Base-by-base conservation (phyloP, 2,329 filamentous ascomycete species). In the Sporothrix pallida region DNA sequence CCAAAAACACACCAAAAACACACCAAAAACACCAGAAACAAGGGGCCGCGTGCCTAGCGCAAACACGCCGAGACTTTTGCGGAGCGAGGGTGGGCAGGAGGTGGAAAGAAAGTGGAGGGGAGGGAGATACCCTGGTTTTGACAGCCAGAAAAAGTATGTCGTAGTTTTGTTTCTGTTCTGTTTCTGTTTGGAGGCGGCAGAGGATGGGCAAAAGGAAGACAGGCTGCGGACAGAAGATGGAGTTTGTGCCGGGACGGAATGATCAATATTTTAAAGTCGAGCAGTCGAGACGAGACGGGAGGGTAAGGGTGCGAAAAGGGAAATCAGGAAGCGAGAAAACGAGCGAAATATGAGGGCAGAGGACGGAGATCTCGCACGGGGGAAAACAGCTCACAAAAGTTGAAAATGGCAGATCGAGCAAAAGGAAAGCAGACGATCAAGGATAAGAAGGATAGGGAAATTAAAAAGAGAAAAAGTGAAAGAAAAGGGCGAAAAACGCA, bases 31-130 rank as follows among this genome's bases (percentile, higher is more conserved):
- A 46, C 13, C 4, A 17, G 15, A 26, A 12, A 60, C 63, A 58
- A 65, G 72, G 72, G 68, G 60, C 37, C 48, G 23, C 13, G 48
- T 4, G 44, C 17, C 37, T 73, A 73, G 72, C 58, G 72, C 46
- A 70, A 17, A 46, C 31, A 50, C 44, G 72, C 72, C 56, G 72
- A 62, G 72, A 50, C 56, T 70, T 48, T 71, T 54, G 67, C 56
- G 72, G 67, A 63, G 72, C 69, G 20, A 65, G n/a, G 26, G 46
- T 58, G 44, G 37, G 26, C 15, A 17, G 48, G 15, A 52, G 15
- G 48, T 56, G 52, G n/a, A 56, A 9, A 12, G 52, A 10, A 20
- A 20, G 20, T 54, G 52, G 20, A 54, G 17, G 15, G 17, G 50
- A 52, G 50, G 23, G 56, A 26, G 44, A 20, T 7, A 71, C 54